Conservation (phyloP, 2,329 filamentous ascomycete genomes). For the Mariannaea elegans region DNA sequence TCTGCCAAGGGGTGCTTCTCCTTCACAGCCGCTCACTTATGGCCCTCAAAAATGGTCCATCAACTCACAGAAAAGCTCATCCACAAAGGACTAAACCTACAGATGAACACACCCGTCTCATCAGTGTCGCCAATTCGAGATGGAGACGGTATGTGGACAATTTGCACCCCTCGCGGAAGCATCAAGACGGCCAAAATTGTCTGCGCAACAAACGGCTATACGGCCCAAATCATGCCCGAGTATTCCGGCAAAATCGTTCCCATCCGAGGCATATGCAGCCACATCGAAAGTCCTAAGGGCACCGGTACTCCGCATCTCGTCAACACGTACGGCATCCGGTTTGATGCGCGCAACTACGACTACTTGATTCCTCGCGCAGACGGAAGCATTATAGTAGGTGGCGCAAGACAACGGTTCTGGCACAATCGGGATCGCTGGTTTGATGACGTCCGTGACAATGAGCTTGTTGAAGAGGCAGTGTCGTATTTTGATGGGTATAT, state of each 20-base stretch:
- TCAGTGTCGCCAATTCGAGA: slow-evolving; percentile 12
- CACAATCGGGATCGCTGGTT: background rate
- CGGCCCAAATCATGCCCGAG: slow-evolving; percentile 65
- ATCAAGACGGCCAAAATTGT: slow-evolving; percentile 64
- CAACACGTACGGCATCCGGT: slow-evolving; percentile 38
- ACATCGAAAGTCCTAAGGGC: slow-evolving; percentile 37
- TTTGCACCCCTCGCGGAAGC: slow-evolving; percentile 47
- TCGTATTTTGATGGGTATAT: slow-evolving; percentile 13
- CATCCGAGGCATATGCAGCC: slow-evolving; percentile 58
- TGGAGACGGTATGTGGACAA: slow-evolving; percentile 1
- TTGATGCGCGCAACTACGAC: slow-evolving; percentile 33
- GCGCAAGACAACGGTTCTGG: background rate
- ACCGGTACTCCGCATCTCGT: slow-evolving; percentile 27
- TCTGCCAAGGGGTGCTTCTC: slow-evolving; percentile 28
- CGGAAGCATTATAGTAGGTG: background rate
- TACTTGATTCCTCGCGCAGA: slow-evolving; percentile 50
- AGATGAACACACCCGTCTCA: slow-evolving; percentile 26
- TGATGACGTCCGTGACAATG: background rate
- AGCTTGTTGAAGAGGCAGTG: background rate
- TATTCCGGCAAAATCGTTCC: slow-evolving; percentile 71
- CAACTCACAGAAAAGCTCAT: slow-evolving; percentile 22
- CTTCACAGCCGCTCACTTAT: slow-evolving; percentile 30
- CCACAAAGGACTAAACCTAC: slow-evolving; percentile 15
- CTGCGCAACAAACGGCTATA: slow-evolving; percentile 75
- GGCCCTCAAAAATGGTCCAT: slow-evolving; percentile 26